Evolutionary conservation across 2,329 filamentous ascomycete genomes (phyloP).

Genomic region (Coniosporium tulheliwenetii): DNA sequence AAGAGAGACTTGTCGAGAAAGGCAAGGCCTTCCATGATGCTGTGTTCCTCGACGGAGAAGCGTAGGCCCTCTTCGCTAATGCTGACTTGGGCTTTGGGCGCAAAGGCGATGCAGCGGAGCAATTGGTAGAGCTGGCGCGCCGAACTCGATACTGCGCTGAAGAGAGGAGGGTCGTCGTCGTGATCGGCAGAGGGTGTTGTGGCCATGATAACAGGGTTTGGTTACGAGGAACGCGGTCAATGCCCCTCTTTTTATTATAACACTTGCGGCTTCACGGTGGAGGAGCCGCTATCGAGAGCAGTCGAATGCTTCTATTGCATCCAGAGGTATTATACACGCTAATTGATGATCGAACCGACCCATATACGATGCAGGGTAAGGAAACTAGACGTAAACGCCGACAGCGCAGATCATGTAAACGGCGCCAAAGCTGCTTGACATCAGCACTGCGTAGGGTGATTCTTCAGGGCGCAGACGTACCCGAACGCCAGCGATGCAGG

Average conservation of each 20-base stretch:
- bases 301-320: no score
- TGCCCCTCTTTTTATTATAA: no score
- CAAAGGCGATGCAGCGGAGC: slow-evolving; percentile 46
- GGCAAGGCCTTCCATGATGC: slow-evolving; percentile 79
- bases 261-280: no score
- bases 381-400: slow-evolving; percentile 83
- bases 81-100: slow-evolving; percentile 48
- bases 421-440: slow-evolving; percentile 57
- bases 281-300: no score
- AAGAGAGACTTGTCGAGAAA: slow-evolving; percentile 85
- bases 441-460: slow-evolving; percentile 1
- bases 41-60: slow-evolving; percentile 75
- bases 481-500: slow-evolving; percentile 81
- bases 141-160: slow-evolving; percentile 63
- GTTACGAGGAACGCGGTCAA: no score
- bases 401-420: slow-evolving; percentile 99
- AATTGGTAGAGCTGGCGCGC: slow-evolving; percentile 58
- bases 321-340: no score
- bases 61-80: slow-evolving; percentile 74
- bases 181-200: slow-evolving; percentile 2
- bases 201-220: background rate
- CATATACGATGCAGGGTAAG: background rate
- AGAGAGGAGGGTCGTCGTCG: slow-evolving; percentile 34
- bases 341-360: no score
- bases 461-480: slow-evolving; percentile 37